phyloP scores from a whole-genome alignment of 768 basidiomycete species.

The Boletus pseudopeckii region DNA sequence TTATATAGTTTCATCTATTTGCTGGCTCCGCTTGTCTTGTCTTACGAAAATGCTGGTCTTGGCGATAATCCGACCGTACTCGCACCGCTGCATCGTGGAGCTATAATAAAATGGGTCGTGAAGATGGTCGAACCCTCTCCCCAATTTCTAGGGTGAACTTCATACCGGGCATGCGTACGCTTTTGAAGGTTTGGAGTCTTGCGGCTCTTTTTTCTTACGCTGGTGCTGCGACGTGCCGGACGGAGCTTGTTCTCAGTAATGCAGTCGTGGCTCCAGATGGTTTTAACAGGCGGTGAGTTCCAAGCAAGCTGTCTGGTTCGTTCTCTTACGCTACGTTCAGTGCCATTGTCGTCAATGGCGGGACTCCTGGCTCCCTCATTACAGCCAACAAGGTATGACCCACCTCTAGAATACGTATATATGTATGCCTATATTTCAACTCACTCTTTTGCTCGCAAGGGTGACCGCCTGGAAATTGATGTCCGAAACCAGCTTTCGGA shows the following conservation, averaged over 20 bases:
- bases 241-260: conserved; percentile 37
- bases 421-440: neutral
- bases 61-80: too few species aligned
- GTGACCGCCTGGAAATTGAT: conserved; percentile 40
- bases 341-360: conserved; percentile 41
- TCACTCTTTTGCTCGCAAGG: conserved; percentile 22
- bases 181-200: conserved; percentile 9
- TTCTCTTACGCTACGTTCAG: conserved; percentile 12
- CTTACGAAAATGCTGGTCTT: too few species aligned
- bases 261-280: conserved; percentile 44
- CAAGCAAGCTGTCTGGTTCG: neutral
- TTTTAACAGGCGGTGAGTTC: conserved; percentile 30
- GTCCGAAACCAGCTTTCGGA: conserved; percentile 40
- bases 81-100: too few species aligned
- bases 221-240: conserved; percentile 10
- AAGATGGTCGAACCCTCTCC: neutral
- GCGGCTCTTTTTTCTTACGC: conserved; percentile 6
- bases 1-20: too few species aligned
- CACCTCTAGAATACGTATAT: neutral
- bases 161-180: conserved; percentile 7
- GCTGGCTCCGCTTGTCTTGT: too few species aligned
- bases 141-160: neutral
- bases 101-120: neutral
- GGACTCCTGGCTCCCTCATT: conserved; percentile 40
- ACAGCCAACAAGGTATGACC: conserved; percentile 35